A percentile compares a stretch with the other conserved stretches of the same genome.
Conservation (phyloP, 1,284 basidiomycete genomes). For the Papiliotrema flavescens region DNA sequence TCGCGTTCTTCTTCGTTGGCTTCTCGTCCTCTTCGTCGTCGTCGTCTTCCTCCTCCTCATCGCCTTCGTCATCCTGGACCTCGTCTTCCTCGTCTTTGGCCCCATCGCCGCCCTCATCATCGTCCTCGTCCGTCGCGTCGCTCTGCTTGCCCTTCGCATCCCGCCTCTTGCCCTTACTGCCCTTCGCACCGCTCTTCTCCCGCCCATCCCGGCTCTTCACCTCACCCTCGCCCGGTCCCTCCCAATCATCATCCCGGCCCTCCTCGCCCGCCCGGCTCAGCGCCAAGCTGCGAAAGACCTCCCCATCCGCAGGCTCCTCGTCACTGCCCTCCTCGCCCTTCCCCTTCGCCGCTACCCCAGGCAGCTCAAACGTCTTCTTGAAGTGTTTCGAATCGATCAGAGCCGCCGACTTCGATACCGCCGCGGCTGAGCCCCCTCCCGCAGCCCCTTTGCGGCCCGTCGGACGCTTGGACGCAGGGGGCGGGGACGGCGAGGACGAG, state of each 20-base stretch:
- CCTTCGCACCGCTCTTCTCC: conserved; percentile 2
- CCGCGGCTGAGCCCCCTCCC: neutral
- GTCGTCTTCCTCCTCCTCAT: conserved; percentile 4
- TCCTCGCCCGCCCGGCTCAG: conserved; percentile 14
- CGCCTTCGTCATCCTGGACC: neutral
- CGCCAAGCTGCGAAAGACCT: conserved; percentile 16
- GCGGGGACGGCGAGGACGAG: conserved; percentile 9
- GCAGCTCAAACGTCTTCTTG: conserved; percentile 15
- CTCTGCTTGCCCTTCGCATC: conserved; percentile 2
- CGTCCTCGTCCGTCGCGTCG: neutral
- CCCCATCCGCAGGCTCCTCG: too few species aligned
- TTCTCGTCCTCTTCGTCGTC: conserved; percentile 3
- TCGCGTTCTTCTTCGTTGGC: neutral
- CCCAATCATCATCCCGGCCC: conserved; percentile 17
- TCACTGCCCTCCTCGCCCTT: conserved; percentile 7
- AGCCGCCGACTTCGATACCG: conserved; percentile 11
- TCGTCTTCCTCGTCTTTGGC: neutral
- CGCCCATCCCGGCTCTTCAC: conserved; percentile 1
- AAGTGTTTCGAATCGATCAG: conserved; percentile 26
- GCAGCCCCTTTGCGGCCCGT: neutral
- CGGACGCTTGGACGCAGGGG: neutral
- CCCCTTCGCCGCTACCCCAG: neutral
- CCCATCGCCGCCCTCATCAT: neutral
- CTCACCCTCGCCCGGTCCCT: neutral
- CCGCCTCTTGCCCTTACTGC: neutral